These are phyloP conservation scores for Dimocarpus longan DNA, from an alignment of 345 rosid species.

Conservation along the genomic window DNA sequence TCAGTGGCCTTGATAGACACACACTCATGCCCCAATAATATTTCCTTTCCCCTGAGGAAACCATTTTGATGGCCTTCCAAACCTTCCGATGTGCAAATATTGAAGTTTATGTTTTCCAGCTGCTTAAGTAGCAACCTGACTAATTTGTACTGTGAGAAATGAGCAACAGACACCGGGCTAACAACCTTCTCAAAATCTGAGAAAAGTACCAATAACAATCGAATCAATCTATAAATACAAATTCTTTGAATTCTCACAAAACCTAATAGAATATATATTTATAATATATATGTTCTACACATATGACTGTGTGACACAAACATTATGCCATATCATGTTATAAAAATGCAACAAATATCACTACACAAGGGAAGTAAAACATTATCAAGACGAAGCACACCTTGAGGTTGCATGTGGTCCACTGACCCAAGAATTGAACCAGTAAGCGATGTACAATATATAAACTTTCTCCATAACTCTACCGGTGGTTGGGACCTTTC, in stretches of 20 bases:
- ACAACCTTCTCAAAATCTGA: slow-evolving; percentile 79
- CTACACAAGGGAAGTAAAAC: too few species aligned
- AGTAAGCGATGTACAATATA: slow-evolving; percentile 85
- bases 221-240: slow-evolving; percentile 15
- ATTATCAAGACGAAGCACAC: slow-evolving; percentile 36
- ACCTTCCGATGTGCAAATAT: slow-evolving; percentile 35
- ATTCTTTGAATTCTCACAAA: neutral
- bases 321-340: neutral
- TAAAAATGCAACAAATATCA: neutral
- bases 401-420: slow-evolving; percentile 97
- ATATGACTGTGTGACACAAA: neutral
- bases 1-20: slow-evolving; percentile 55
- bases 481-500: slow-evolving; percentile 83
- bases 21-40: slow-evolving; percentile 86
- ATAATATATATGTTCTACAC: neutral
- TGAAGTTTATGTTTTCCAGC: slow-evolving; percentile 58
- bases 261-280: neutral
- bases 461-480: slow-evolving; percentile 87
- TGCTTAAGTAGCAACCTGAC: slow-evolving; percentile 64
- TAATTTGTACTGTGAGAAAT: slow-evolving; percentile 88
- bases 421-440: slow-evolving; percentile 88
- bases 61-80: slow-evolving; percentile 31
- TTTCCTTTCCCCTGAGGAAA: slow-evolving; percentile 41
- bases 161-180: slow-evolving; percentile 91
- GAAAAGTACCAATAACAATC: slow-evolving; percentile 18